These are phyloP conservation scores for Abortiporus biennis DNA, from an alignment of 1,284 basidiomycete genomes.

Conservation along the genomic window DNA sequence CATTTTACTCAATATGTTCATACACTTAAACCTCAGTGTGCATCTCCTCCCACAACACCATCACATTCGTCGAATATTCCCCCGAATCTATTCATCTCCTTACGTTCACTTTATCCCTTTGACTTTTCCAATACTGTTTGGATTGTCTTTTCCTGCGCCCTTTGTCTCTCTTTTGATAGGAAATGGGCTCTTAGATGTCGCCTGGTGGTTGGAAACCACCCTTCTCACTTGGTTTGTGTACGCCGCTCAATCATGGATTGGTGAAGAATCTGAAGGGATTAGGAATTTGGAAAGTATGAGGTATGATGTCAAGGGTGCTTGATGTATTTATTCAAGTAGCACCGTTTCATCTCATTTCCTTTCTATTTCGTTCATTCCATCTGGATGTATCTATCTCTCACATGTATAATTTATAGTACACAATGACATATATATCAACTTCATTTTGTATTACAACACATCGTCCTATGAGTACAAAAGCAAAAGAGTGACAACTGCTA, in stretches of 20 bases:
- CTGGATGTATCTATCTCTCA: too few relatives aligned
- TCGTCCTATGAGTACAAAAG: too few relatives aligned
- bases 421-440: too few relatives aligned
- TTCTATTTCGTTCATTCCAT: too few relatives aligned
- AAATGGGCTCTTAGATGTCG: slow-evolving; percentile 15
- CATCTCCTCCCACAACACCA: slow-evolving; percentile 12
- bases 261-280: slow-evolving; percentile 17
- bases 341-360: too few relatives aligned
- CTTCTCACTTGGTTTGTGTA: slow-evolving; percentile 15
- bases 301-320: slow-evolving; percentile 23
- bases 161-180: slow-evolving; percentile 13
- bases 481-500: too few relatives aligned
- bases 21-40: slow-evolving; percentile 17
- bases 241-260: slow-evolving; percentile 16
- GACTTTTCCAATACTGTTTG: slow-evolving; percentile 13
- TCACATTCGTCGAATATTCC: slow-evolving; percentile 10
- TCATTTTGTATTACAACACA: too few relatives aligned
- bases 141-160: slow-evolving; percentile 15
- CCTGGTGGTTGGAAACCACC: slow-evolving; percentile 20
- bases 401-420: too few relatives aligned
- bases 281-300: slow-evolving; percentile 19
- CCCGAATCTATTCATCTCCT: slow-evolving; percentile 3
- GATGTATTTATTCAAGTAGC: too few relatives aligned
- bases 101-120: slow-evolving; percentile 12
- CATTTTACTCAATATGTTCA: slow-evolving; percentile 16